phyloP scores from a whole-genome alignment of 164 flowering plant species.

The Houttuynia cordata region DNA sequence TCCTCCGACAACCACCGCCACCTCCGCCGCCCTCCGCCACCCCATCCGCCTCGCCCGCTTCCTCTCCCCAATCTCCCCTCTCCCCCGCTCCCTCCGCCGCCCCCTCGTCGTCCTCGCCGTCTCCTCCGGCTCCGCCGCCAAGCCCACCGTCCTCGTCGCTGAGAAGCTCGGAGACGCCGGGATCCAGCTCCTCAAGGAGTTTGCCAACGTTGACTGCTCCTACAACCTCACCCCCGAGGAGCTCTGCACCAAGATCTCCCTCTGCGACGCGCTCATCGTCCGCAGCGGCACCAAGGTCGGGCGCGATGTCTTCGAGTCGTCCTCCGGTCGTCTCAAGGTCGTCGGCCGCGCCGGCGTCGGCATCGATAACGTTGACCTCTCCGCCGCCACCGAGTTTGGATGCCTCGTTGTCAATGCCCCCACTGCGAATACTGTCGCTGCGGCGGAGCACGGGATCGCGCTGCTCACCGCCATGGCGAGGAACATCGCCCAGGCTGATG shows the following conservation, averaged over 20 bases:
- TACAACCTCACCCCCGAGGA: constrained; percentile 66
- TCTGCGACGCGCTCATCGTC: constrained; percentile 82
- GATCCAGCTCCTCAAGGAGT: constrained; percentile 41
- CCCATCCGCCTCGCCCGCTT: constrained; percentile 8
- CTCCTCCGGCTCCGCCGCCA: constrained; percentile 25
- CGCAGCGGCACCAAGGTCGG: constrained; percentile 79
- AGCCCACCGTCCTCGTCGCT: constrained; percentile 76
- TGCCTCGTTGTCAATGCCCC: constrained; percentile 88
- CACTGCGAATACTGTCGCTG: constrained; percentile 73
- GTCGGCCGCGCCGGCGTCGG: constrained; percentile 94
- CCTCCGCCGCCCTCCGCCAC: constrained; percentile 9
- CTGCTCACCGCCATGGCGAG: constrained; percentile 69
- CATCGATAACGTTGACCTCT: constrained; percentile 77
- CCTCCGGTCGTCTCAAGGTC: constrained; percentile 65
- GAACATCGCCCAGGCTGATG: constrained; percentile 78
- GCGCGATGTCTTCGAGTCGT: constrained; percentile 70
- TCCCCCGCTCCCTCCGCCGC: constrained; percentile 9
- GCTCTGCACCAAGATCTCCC: constrained; percentile 84
- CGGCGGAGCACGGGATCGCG: constrained; percentile 86
- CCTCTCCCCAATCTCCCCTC: constrained; percentile 13
- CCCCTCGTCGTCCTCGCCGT: constrained; percentile 18
- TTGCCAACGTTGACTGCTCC: constrained; percentile 77
- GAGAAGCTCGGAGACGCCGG: constrained; percentile 85
- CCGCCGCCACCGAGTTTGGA: constrained; percentile 76
- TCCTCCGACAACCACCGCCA: constrained; percentile 11